These are phyloP conservation scores for Talaromyces sp. DNA, from an alignment of 2,329 filamentous ascomycete genomes.

Conservation along the genomic window DNA sequence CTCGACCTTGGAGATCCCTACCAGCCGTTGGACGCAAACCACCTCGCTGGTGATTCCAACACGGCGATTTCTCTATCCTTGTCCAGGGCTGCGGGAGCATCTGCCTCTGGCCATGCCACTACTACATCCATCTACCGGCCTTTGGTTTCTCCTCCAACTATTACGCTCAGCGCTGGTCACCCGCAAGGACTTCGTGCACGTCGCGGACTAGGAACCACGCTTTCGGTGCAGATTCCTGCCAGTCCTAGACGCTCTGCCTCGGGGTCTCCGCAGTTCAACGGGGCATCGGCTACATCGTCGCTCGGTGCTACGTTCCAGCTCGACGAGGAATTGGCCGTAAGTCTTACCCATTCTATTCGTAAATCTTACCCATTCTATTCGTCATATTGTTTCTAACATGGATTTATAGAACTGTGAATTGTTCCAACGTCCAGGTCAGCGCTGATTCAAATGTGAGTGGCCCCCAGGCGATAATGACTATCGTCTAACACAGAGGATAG, in stretches of 20 bases:
- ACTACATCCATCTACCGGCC: neutral
- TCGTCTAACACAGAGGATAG: neutral
- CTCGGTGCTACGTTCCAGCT: conserved; percentile 8
- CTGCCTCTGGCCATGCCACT: neutral
- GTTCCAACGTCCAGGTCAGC: neutral
- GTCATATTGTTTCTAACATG: neutral
- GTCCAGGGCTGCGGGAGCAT: neutral
- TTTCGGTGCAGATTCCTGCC: conserved; percentile 9
- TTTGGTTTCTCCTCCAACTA: neutral
- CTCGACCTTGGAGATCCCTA: conserved; percentile 12
- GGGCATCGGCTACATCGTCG: neutral
- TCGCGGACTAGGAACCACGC: neutral
- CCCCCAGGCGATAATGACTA: neutral
- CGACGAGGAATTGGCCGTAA: conserved; percentile 13
- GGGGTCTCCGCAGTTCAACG: neutral
- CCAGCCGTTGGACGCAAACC: neutral
- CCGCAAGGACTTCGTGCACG: neutral
- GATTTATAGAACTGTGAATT: neutral
- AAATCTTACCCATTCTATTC: neutral
- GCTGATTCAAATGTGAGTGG: neutral
- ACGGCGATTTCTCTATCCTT: neutral
- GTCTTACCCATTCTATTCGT: neutral
- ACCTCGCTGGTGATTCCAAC: neutral
- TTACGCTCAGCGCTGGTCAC: neutral
- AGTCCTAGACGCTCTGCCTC: conserved; percentile 7